Conservation (phyloP, 352 stramenopile species). For the Phytophthora ramorum region DNA sequence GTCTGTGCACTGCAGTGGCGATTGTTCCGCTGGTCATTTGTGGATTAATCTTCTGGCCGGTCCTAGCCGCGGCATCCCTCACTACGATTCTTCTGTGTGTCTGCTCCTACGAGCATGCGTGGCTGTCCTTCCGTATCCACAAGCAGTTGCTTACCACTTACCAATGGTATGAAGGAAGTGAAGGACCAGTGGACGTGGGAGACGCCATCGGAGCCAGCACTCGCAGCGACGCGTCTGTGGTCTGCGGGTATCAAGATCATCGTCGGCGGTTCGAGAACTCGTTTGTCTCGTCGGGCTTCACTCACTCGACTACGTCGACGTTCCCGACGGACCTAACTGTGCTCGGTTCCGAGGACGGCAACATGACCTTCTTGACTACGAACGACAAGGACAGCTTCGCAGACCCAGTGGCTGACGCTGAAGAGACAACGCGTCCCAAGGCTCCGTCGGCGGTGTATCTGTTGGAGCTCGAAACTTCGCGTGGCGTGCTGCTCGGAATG, state of each 20-base stretch:
- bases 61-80: constrained; percentile 35
- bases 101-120: constrained; percentile 61
- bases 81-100: constrained; percentile 42
- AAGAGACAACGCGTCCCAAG: constrained; percentile 24
- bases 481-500: constrained; percentile 32
- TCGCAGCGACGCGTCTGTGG: constrained; percentile 12
- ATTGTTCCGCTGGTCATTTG: constrained; percentile 39
- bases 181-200: constrained; percentile 14
- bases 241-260: constrained; percentile 33
- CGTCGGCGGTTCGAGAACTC: constrained; percentile 45
- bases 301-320: constrained; percentile 38
- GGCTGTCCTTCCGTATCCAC: constrained; percentile 61
- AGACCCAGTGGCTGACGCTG: constrained; percentile 31
- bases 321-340: constrained; percentile 26
- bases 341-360: constrained; percentile 25
- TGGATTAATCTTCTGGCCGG: constrained; percentile 46
- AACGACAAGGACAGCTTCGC: constrained; percentile 49
- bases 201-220: constrained; percentile 20
- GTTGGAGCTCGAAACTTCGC: constrained; percentile 34
- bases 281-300: constrained; percentile 37
- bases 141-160: constrained; percentile 50
- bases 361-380: constrained; percentile 27
- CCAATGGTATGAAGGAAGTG: constrained; percentile 52
- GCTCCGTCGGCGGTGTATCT: constrained; percentile 28
- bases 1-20: constrained; percentile 36